Conservation (phyloP, 768 basidiomycete species). For the Mycena capillaripes region DNA sequence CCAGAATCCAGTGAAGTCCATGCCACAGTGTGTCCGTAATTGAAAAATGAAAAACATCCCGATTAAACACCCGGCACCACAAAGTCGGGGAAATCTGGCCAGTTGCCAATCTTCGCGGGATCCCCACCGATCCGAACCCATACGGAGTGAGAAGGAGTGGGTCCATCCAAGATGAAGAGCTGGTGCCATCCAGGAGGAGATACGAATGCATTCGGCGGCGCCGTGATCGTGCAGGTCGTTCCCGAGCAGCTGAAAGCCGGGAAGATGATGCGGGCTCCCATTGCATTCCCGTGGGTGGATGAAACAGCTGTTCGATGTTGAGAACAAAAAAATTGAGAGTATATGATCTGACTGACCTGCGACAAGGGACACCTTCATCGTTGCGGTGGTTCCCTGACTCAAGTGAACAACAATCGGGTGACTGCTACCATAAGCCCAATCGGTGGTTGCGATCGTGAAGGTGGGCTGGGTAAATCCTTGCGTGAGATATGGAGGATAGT, state of each 20-base stretch:
- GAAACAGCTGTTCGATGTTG: constrained; percentile 65
- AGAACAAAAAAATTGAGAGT: constrained; percentile 18
- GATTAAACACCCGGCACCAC: constrained; percentile 70
- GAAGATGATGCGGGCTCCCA: constrained; percentile 82
- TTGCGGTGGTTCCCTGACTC: constrained; percentile 56
- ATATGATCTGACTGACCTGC: constrained; percentile 60
- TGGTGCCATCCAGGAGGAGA: constrained; percentile 86
- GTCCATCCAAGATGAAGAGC: constrained; percentile 82
- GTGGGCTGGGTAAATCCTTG: constrained; percentile 72
- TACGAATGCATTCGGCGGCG: constrained; percentile 78
- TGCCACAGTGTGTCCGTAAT: constrained; percentile 5
- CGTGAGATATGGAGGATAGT: constrained; percentile 89
- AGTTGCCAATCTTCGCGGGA: constrained; percentile 76
- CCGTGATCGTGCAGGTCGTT: constrained; percentile 81
- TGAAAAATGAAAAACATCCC: background rate
- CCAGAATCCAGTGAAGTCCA: constrained; percentile 9
- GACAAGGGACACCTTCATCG: constrained; percentile 72
- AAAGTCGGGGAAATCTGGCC: constrained; percentile 81
- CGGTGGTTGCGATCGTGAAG: constrained; percentile 68
- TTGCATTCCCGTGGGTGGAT: constrained; percentile 83
- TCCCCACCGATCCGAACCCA: constrained; percentile 89
- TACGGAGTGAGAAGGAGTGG: constrained; percentile 80
- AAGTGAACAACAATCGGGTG: constrained; percentile 66
- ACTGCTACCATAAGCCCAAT: constrained; percentile 73
- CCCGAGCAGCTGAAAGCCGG: constrained; percentile 79